A percentile compares a stretch with the other conserved stretches of the same genome.
Evolutionary conservation across 1,284 basidiomycete genomes (phyloP).

Genomic region (Leccinum subatratum): DNA sequence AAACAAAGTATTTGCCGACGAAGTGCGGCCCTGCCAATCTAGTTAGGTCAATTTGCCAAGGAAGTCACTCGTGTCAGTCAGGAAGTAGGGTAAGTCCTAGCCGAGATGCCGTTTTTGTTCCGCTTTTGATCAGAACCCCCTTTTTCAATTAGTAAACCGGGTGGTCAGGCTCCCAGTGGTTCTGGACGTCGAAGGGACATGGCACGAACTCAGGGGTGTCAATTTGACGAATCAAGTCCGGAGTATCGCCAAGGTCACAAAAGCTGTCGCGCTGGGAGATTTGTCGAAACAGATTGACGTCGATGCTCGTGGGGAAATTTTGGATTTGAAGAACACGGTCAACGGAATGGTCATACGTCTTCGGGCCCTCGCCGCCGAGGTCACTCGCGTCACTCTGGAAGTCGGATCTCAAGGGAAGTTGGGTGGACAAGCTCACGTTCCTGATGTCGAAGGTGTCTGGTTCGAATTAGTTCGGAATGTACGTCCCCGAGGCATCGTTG

Average conservation of each 20-base stretch:
- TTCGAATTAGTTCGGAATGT: constrained; percentile 86
- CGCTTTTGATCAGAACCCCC: constrained; percentile 10
- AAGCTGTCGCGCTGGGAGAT: constrained; percentile 94
- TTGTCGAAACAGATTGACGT: constrained; percentile 95
- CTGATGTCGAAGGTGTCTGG: constrained; percentile 95
- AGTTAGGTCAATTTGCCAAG: constrained; percentile 71
- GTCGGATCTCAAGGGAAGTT: constrained; percentile 89
- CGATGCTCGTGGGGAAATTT: constrained; percentile 92
- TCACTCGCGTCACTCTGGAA: constrained; percentile 92
- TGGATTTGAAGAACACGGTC: constrained; percentile 96
- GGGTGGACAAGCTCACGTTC: constrained; percentile 87
- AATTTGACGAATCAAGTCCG: constrained; percentile 94
- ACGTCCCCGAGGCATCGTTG: constrained; percentile 27
- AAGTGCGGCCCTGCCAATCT: too few species aligned
- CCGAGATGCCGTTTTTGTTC: constrained; percentile 5
- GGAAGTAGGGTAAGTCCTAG: constrained; percentile 71
- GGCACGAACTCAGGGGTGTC: constrained; percentile 84
- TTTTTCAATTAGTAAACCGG: constrained; percentile 61
- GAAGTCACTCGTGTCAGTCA: constrained; percentile 84
- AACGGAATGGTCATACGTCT: constrained; percentile 96
- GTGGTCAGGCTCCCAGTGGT: constrained; percentile 92
- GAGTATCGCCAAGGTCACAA: constrained; percentile 94
- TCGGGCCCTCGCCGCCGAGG: constrained; percentile 88
- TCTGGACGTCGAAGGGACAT: constrained; percentile 89
- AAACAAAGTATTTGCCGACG: too few species aligned